These are phyloP conservation scores for Dioscorea cayenensis DNA, from an alignment of 116 monocot species.

Conservation along the genomic window DNA sequence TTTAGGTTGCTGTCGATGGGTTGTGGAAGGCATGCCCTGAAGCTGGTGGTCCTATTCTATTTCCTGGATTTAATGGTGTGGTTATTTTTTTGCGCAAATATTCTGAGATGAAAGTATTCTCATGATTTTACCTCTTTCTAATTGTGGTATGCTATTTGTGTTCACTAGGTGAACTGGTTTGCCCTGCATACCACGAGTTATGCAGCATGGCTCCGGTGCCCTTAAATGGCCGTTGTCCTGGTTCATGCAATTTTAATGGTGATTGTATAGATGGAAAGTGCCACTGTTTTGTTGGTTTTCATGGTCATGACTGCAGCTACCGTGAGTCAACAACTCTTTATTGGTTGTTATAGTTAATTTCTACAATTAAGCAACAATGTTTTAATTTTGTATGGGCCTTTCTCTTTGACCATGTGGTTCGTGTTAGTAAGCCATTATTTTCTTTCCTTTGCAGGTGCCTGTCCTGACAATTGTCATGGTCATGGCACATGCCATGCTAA, in stretches of 20 bases:
- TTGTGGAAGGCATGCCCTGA: slow-evolving; percentile 81
- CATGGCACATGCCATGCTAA: slow-evolving; percentile 63
- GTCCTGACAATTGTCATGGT: slow-evolving; percentile 61
- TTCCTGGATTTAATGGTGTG: slow-evolving; percentile 90
- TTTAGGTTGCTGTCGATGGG: slow-evolving; percentile 89
- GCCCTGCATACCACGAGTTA: slow-evolving; percentile 89
- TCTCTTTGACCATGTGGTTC: neutral
- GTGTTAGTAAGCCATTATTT: neutral
- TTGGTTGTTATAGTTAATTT: no score
- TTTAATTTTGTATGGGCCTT: no score
- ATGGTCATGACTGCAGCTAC: slow-evolving; percentile 84
- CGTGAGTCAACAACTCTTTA: slow-evolving; percentile 12
- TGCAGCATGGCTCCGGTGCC: slow-evolving; percentile 37
- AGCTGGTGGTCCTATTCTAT: slow-evolving; percentile 84
- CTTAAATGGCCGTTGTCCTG: slow-evolving; percentile 55
- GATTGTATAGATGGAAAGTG: slow-evolving; percentile 88
- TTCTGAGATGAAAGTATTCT: neutral
- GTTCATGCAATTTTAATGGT: slow-evolving; percentile 76
- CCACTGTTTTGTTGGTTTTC: slow-evolving; percentile 85
- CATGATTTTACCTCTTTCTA: neutral
- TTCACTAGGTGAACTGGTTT: slow-evolving; percentile 76
- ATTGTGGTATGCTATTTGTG: neutral
- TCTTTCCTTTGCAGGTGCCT: slow-evolving; percentile 38
- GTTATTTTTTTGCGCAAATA: no score
- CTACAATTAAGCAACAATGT: no score